Conservation (phyloP, 257 asterid species). For the Gynochthodes officinalis region DNA sequence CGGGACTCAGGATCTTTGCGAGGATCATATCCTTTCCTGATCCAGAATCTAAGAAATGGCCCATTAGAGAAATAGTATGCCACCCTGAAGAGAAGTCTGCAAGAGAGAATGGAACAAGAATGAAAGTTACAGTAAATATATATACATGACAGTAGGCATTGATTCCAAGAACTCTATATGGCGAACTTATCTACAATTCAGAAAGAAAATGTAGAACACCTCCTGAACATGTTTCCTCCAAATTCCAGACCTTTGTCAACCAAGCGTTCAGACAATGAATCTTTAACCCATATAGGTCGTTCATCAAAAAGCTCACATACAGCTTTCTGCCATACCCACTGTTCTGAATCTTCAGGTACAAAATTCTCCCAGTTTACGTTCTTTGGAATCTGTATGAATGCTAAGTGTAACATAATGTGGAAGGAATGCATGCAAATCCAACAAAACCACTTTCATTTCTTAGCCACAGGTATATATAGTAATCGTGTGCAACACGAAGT, state of each 20-base stretch:
- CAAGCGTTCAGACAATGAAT: constrained; percentile 61
- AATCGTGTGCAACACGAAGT: not conserved
- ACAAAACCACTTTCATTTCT: not conserved
- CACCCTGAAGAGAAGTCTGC: constrained; percentile 77
- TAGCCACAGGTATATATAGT: not conserved
- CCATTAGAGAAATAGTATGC: constrained; percentile 93
- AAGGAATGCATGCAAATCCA: constrained; percentile 1
- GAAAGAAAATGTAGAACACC: constrained; percentile 38
- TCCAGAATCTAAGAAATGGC: constrained; percentile 84
- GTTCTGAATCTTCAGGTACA: constrained; percentile 56
- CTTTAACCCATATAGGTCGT: constrained; percentile 83
- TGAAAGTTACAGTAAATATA: constrained; percentile 19
- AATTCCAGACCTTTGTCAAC: constrained; percentile 52
- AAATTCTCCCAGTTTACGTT: constrained; percentile 81
- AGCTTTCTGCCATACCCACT: constrained; percentile 70
- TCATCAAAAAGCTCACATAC: constrained; percentile 80
- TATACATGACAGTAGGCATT: constrained; percentile 9
- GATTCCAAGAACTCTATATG: constrained; percentile 12
- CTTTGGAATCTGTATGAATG: constrained; percentile 90
- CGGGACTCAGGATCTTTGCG: constrained; percentile 95
- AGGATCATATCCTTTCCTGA: constrained; percentile 96
- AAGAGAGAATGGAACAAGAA: constrained; percentile 22
- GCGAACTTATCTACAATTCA: constrained; percentile 1
- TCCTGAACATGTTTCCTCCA: constrained; percentile 51
- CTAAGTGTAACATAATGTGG: constrained; percentile 49